phyloP scores from a whole-genome alignment of 345 rosid species.

The Draba incana region DNA sequence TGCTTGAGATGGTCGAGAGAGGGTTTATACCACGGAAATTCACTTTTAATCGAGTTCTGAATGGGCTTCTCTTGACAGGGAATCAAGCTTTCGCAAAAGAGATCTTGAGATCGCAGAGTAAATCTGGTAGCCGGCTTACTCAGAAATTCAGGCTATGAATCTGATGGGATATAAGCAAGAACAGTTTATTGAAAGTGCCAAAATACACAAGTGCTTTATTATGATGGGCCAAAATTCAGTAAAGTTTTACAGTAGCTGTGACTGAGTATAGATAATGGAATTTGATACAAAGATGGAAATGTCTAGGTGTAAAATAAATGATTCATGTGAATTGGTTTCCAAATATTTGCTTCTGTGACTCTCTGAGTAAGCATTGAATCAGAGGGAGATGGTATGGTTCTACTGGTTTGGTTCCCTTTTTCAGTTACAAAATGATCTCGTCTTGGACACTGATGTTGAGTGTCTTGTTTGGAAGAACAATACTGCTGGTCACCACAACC shows the following conservation, averaged over 20 bases:
- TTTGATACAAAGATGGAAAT: slow-evolving; percentile 26
- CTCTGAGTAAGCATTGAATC: slow-evolving; percentile 20
- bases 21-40: slow-evolving; percentile 81
- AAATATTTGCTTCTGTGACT: slow-evolving; percentile 29
- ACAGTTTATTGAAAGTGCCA: not conserved
- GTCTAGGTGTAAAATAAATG: slow-evolving; percentile 26
- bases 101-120: slow-evolving; percentile 75
- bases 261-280: slow-evolving; percentile 2
- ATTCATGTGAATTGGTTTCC: slow-evolving; percentile 17
- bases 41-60: slow-evolving; percentile 72
- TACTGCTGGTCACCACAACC: slow-evolving; percentile 81
- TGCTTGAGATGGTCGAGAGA: slow-evolving; percentile 92
- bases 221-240: slow-evolving; percentile 32
- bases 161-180: slow-evolving; percentile 25
- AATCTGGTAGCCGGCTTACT: slow-evolving; percentile 57
- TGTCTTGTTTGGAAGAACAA: slow-evolving; percentile 90
- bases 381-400: slow-evolving; percentile 22
- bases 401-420: slow-evolving; percentile 16
- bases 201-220: slow-evolving; percentile 28
- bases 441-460: slow-evolving; percentile 80
- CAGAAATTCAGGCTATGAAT: slow-evolving; percentile 55
- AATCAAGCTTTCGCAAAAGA: slow-evolving; percentile 74
- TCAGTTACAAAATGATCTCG: slow-evolving; percentile 68
- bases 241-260: slow-evolving; percentile 32
- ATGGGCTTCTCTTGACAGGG: slow-evolving; percentile 86